phyloP scores from a whole-genome alignment of 2,329 filamentous ascomycete species.

The Leptographium lundbergii region DNA sequence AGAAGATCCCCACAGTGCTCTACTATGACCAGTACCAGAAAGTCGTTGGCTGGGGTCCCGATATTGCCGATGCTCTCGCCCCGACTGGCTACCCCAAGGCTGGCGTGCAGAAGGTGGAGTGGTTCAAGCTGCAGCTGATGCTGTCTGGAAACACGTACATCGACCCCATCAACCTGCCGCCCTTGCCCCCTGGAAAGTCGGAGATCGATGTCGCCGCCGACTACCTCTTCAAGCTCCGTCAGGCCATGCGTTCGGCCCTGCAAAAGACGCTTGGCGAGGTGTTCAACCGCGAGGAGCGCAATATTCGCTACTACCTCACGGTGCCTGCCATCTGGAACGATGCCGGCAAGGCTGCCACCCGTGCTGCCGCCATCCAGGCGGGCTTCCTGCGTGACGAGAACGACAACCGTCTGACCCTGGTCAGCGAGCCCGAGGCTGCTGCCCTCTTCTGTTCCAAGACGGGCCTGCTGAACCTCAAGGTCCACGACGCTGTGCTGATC shows the following conservation, averaged over 20 bases:
- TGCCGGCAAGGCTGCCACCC: conserved; percentile 90
- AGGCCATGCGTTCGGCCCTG: conserved; percentile 89
- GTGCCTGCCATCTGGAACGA: conserved; percentile 99
- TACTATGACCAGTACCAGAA: conserved; percentile 99
- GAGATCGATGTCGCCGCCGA: conserved; percentile 99
- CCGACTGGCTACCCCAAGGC: conserved; percentile 96
- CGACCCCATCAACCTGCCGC: conserved; percentile 95
- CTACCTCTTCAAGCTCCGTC: conserved; percentile 94
- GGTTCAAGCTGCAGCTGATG: conserved; percentile 99
- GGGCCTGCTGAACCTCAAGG: conserved; percentile 86
- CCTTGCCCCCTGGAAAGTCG: conserved; percentile 92
- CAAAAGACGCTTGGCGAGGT: conserved; percentile 96
- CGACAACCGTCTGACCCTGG: conserved; percentile 86
- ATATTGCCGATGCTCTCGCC: conserved; percentile 92
- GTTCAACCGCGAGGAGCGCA: conserved; percentile 94
- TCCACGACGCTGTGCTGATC: conserved; percentile 96
- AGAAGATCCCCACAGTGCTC: conserved; percentile 99
- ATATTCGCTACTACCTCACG: conserved; percentile 94
- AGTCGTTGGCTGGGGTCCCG: conserved; percentile 97
- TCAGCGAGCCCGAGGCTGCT: conserved; percentile 93
- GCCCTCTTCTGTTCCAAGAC: conserved; percentile 98
- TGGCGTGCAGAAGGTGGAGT: conserved; percentile 96
- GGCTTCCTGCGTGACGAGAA: conserved; percentile 96
- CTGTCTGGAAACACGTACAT: conserved; percentile 98
- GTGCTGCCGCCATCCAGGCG: conserved; percentile 90